Conservation (phyloP, 371 early-diverging fungal species). For the Blakeslea trispora region DNA sequence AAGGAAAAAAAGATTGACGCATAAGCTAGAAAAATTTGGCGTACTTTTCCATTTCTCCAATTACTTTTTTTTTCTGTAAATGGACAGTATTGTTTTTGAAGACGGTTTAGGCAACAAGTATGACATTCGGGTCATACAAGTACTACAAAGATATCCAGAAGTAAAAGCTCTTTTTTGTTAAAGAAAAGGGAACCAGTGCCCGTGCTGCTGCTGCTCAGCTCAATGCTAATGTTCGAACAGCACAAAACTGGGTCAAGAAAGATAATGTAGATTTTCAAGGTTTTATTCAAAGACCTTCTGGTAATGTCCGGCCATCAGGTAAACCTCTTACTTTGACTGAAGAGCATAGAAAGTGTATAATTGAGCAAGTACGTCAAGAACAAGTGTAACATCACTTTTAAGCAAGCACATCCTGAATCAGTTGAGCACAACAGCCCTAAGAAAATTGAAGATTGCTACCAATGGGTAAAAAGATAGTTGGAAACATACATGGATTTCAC, state of each 20-base stretch:
- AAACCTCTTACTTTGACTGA: conserved; percentile 8
- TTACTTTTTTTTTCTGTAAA: no score
- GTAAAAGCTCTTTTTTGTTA: no score
- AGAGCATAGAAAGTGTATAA: conserved; percentile 8
- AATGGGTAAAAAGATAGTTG: neutral
- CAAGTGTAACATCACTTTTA: neutral
- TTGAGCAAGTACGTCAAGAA: neutral
- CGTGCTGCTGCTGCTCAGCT: conserved; percentile 1
- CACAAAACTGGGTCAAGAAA: conserved; percentile 9
- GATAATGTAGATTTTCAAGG: neutral
- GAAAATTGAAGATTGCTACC: neutral
- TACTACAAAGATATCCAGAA: no score
- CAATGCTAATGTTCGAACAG: conserved; percentile 5
- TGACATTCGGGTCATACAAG: neutral
- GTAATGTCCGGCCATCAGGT: neutral
- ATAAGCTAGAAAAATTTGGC: no score
- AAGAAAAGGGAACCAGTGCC: conserved; percentile 3
- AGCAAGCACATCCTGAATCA: neutral
- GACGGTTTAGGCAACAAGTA: conserved; percentile 3
- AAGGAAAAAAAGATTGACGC: no score
- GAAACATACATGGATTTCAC: neutral
- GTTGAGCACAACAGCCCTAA: conserved; percentile 1
- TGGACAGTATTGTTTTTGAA: conserved; percentile 4
- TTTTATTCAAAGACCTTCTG: neutral
- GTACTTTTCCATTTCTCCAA: no score